Conservation (phyloP, 331 rosid genomes). For the Malus hybrid region DNA sequence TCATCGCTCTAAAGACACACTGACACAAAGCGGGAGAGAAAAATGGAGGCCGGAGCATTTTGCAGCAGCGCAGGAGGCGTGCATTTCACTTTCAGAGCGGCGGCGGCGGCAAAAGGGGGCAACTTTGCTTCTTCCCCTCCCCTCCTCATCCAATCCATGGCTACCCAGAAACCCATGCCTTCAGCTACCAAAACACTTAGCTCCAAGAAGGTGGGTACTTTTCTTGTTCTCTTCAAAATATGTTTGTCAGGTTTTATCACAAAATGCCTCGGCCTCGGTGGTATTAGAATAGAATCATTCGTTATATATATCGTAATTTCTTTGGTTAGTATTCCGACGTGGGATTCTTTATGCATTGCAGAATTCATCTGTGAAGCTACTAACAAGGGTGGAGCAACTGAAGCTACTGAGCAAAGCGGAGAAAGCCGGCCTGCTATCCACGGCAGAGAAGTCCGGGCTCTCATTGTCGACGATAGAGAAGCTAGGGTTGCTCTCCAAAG, state of each 20-base stretch:
- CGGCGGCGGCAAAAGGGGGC: neutral
- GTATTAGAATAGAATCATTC: neutral
- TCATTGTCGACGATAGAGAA: constrained; percentile 77
- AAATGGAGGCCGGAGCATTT: constrained; percentile 39
- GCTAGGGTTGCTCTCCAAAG: constrained; percentile 79
- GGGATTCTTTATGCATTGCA: constrained; percentile 9
- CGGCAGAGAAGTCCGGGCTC: constrained; percentile 78
- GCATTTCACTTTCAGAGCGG: constrained; percentile 7
- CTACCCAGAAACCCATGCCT: constrained; percentile 47
- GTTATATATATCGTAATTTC: too few relatives aligned
- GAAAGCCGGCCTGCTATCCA: constrained; percentile 83
- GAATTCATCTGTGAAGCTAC: constrained; percentile 65
- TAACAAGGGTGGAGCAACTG: constrained; percentile 84
- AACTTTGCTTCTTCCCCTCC: constrained; percentile 27
- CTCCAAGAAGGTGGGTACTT: constrained; percentile 50
- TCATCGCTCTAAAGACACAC: neutral
- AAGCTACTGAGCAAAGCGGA: constrained; percentile 80
- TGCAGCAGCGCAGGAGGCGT: neutral
- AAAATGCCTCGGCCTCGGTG: neutral
- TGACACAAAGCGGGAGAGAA: neutral
- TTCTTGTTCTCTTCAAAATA: neutral
- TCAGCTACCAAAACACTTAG: constrained; percentile 40
- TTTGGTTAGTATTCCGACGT: neutral
- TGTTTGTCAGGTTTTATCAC: neutral
- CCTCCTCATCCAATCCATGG: constrained; percentile 55